Percentiles rank a stretch among this genome's conserved stretches.
These are phyloP conservation scores for Gnomoniopsis sp. DNA, from an alignment of 2,329 filamentous ascomycete species.

Conservation along the genomic window DNA sequence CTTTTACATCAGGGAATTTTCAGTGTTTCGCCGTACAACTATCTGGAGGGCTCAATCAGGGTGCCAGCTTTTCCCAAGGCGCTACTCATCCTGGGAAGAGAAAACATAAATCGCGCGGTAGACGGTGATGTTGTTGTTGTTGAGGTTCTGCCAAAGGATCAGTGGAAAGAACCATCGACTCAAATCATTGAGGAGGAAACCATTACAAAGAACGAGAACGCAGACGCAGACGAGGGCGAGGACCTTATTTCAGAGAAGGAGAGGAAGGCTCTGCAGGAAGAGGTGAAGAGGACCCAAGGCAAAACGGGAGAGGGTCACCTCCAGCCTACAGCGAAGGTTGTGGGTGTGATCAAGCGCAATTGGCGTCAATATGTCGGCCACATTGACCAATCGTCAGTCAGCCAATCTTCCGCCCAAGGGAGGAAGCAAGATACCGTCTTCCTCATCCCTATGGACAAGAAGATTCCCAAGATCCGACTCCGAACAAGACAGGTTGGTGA, in stretches of 20 bases:
- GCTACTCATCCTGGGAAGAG: constrained; percentile 81
- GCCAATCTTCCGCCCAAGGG: constrained; percentile 68
- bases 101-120: constrained; percentile 93
- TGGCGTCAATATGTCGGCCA: constrained; percentile 98
- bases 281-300: constrained; percentile 81
- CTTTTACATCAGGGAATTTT: constrained; percentile 92
- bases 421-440: constrained; percentile 91
- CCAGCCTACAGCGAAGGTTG: constrained; percentile 87
- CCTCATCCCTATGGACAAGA: constrained; percentile 96
- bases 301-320: constrained; percentile 71
- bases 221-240: constrained; percentile 73
- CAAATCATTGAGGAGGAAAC: constrained; percentile 95
- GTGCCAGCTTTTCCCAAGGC: constrained; percentile 88
- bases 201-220: constrained; percentile 88
- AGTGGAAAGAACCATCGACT: constrained; percentile 94
- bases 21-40: constrained; percentile 97
- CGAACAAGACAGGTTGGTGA: constrained; percentile 87
- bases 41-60: constrained; percentile 87
- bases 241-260: constrained; percentile 87
- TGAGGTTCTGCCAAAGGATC: constrained; percentile 86
- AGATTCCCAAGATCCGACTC: constrained; percentile 91
- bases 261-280: constrained; percentile 81
- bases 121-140: constrained; percentile 92
- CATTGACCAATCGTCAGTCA: constrained; percentile 82
- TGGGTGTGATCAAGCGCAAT: constrained; percentile 90